phyloP scores from a whole-genome alignment of 306 rosid species.

The Pyrus pyrifolia region DNA sequence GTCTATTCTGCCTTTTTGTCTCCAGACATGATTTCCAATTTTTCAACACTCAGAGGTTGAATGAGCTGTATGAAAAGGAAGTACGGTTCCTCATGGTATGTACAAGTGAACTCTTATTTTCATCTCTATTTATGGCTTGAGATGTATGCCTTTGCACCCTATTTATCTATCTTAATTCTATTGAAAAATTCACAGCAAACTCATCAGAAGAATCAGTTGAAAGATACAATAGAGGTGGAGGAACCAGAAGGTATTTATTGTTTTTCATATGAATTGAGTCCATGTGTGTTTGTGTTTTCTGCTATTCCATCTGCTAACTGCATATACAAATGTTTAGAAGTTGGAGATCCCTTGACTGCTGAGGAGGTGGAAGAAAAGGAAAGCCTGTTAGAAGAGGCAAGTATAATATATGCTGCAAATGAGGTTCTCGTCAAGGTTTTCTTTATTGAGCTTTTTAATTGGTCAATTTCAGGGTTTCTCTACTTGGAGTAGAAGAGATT shows the following conservation, averaged over 20 bases:
- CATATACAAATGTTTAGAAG: slow-evolving; percentile 39
- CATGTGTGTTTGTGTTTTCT: not conserved
- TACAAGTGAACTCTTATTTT: slow-evolving; percentile 16
- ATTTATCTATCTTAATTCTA: slow-evolving; percentile 12
- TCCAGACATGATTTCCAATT: slow-evolving; percentile 94
- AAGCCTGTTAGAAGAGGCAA: slow-evolving; percentile 69
- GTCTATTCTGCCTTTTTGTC: slow-evolving; percentile 5
- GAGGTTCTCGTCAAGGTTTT: not conserved
- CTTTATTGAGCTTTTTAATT: slow-evolving; percentile 28
- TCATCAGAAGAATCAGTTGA: slow-evolving; percentile 94
- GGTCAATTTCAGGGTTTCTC: slow-evolving; percentile 72
- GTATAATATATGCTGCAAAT: slow-evolving; percentile 14
- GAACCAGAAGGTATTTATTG: slow-evolving; percentile 71
- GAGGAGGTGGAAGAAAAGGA: slow-evolving; percentile 97
- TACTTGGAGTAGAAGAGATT: slow-evolving; percentile 94
- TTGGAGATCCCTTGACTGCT: slow-evolving; percentile 90
- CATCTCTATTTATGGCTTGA: not conserved
- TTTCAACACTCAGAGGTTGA: slow-evolving; percentile 86
- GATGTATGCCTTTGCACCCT: not conserved
- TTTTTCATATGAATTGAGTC: not conserved
- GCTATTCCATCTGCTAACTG: slow-evolving; percentile 16
- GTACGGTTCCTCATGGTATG: slow-evolving; percentile 95
- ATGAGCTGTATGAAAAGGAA: slow-evolving; percentile 96
- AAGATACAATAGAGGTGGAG: slow-evolving; percentile 92
- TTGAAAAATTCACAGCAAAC: slow-evolving; percentile 56